Evolutionary conservation across 192 early-diverging fungal genomes (phyloP).

Genomic region (Chytriomyces sp.): DNA sequence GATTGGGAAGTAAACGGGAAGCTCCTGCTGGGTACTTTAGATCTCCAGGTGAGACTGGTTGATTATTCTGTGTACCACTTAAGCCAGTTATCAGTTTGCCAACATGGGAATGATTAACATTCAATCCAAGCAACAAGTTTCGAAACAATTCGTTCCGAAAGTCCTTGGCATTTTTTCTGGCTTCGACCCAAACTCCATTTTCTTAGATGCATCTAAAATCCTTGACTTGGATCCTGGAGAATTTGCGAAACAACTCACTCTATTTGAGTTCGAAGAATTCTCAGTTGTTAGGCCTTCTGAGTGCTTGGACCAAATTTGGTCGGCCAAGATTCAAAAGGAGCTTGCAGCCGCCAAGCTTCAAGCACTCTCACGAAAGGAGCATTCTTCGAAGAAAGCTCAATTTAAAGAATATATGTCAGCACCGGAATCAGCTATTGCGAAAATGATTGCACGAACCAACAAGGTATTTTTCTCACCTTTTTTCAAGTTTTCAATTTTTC

Average conservation of each 20-base stretch:
- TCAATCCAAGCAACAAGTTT: no score
- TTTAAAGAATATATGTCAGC: constrained; percentile 15
- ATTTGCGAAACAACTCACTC: constrained; percentile 57
- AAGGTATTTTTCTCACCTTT: constrained; percentile 40
- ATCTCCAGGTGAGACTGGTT: constrained; percentile 18
- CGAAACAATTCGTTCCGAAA: no score
- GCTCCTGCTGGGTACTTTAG: constrained; percentile 39
- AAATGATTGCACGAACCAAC: constrained; percentile 61
- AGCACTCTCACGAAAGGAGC: neutral
- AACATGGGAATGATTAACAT: no score
- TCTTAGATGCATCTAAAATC: constrained; percentile 31
- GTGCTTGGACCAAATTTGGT: constrained; percentile 63
- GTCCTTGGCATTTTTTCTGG: constrained; percentile 19
- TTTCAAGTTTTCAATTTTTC: neutral
- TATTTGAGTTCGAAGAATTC: constrained; percentile 53
- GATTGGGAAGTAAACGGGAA: constrained; percentile 48
- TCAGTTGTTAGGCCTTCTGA: constrained; percentile 47
- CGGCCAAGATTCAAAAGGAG: constrained; percentile 46
- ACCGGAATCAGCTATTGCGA: constrained; percentile 30
- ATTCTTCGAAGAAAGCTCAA: neutral
- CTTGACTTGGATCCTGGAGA: constrained; percentile 58
- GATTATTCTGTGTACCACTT: no score
- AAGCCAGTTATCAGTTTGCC: no score
- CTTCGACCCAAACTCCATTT: constrained; percentile 31
- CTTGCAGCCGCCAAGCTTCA: constrained; percentile 4